Evolutionary conservation across 2,329 filamentous ascomycete genomes (phyloP), one percentile per base, ranked within the genome.

Genomic region (Xylariaceae sp.): DNA sequence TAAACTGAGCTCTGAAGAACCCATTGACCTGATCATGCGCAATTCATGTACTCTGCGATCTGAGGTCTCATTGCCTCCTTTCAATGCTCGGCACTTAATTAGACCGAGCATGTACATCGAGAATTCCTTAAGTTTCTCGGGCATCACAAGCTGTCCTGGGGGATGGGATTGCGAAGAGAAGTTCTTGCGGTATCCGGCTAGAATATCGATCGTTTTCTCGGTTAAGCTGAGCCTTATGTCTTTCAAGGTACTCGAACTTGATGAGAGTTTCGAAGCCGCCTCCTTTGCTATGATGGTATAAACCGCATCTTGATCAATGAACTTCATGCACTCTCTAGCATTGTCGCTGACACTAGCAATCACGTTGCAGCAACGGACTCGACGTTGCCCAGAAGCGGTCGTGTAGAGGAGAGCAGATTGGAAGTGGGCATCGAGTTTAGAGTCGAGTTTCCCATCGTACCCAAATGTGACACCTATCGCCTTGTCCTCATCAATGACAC

Each of bases 381-480:
- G 83, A 42, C 94, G 86, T 73, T 99, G 86, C 3, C 94, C 94
- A 44, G 83, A 87, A 3, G 92, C 89, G 4, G 93, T 95, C 1
- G 94, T 99, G 75, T 99, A 99, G 2, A 99, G 82, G 2, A 99
- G 77, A 2, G 94, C 94, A 18, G 90, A 91, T 71, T 99, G 94
- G 81, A 99, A 99, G 74, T 99, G 94, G 6, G 93, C 93, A 72
- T 99, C 94, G 18, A 97, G 81, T 73, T 97, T 97, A 4, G 91
- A 80, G 72, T 99, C 94, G n/a, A 99, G 83, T 74, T 97, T 97
- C 55, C 94, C 94, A 68, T 99, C 94, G 72, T 99, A 96, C 64
- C 84, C 89, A 71, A 99, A 99, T 42, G 91, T 87, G 9, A 97
- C 90, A 2, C 87, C 89, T 61, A 99, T 82, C 8, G 93, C 91